Evolutionary conservation across 768 basidiomycete species (phyloP).

Genomic region (Pulveroboletus frians): DNA sequence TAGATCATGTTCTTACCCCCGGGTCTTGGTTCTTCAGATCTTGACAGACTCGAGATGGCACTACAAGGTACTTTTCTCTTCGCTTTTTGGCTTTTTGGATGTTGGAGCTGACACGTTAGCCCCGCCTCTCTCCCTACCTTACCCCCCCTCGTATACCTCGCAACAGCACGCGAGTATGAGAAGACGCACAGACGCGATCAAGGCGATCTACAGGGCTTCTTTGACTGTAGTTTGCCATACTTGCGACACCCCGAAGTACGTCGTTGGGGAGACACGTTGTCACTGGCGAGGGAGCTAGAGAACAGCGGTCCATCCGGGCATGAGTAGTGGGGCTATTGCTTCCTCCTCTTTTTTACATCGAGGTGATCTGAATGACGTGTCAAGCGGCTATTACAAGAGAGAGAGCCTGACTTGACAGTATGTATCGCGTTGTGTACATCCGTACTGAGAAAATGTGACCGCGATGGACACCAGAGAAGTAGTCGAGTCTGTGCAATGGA

Average conservation of each 20-base stretch:
- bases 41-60: slow-evolving; percentile 87
- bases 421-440: too few relatives aligned
- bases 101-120: not conserved
- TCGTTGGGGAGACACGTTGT: slow-evolving; percentile 55
- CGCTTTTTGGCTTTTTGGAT: not conserved
- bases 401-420: too few relatives aligned
- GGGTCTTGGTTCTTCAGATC: slow-evolving; percentile 43
- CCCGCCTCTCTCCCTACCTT: not conserved
- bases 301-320: not conserved
- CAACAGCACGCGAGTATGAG: slow-evolving; percentile 70
- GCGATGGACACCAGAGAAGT: too few relatives aligned
- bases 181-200: slow-evolving; percentile 39
- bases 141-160: not conserved
- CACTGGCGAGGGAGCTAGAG: slow-evolving; percentile 15
- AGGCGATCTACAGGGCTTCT: slow-evolving; percentile 63
- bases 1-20: not conserved
- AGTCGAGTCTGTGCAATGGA: too few relatives aligned
- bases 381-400: too few relatives aligned
- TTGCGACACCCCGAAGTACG: slow-evolving; percentile 69
- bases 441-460: too few relatives aligned
- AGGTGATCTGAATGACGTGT: too few relatives aligned
- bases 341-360: not conserved
- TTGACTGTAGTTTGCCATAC: slow-evolving; percentile 71
- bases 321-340: not conserved
- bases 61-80: slow-evolving; percentile 51